Base-by-base conservation (phyloP, 2,329 filamentous ascomycete genomes). In the Phaeosphaeria sp. region DNA sequence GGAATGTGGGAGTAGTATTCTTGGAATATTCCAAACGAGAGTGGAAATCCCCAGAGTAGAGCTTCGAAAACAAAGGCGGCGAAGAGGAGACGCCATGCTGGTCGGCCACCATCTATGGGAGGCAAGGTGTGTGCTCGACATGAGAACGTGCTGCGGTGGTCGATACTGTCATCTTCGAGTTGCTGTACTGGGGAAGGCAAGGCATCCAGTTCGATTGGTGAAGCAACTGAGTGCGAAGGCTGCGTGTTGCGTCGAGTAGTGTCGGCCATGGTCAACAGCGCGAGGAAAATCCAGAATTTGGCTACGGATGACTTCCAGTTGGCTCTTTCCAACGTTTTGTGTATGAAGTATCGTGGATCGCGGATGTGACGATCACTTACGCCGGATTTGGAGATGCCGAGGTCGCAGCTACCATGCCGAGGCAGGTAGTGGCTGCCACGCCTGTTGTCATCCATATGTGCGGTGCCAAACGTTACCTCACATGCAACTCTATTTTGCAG, bases 21-120 rank as follows among this genome's bases (percentile, higher is more conserved):
- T 44, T 67, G 64, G 47, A 69, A 68, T 18, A 71, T 57, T n/a
- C 68, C 68, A 24, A 68, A 71, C 13, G 61, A 63, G 9, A 71
- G 53, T 0, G 65, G 62, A 24, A 67, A 67, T 6, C 64, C 65
- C 63, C 63, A 64, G n/a, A 84, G 75, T 17, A 84, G 70, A 43
- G 80, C 75, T 57, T 86, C 83, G 25, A 85, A 76, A 2, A 83
- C 60, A 57, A 82, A 84, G 55, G 80, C 81, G 2, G 80, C 80
- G 9, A 78, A 74, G 11, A 86, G 73, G 49, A 85, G 81, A 1
- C 84, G 65, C 79, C 82, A 85, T 21, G 84, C 83, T 51, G 46
- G 33, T 3, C 17, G 39, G 25, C 65, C 65, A 15, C 60, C 46
- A 20, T 67, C 65, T 11, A 63, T 56, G 7, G 64, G 52, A 15